Evolutionary conservation across 2,329 filamentous ascomycete genomes (phyloP), one percentile per base, ranked within the genome.

Genomic region (Chrysoporthe austroafricana): DNA sequence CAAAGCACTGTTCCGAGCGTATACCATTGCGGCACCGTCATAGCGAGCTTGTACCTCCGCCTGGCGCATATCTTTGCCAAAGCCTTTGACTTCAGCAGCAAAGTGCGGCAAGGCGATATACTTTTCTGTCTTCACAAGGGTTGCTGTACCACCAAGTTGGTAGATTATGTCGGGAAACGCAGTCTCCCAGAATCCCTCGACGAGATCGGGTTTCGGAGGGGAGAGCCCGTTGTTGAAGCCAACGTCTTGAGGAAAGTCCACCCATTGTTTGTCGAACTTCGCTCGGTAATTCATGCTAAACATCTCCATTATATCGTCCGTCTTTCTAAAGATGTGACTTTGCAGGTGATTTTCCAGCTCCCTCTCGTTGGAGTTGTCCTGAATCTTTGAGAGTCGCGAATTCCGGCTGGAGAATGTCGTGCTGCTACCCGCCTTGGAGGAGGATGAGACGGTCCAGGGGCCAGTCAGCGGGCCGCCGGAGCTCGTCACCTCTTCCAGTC

Each of bases 201-300:
- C n/a, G 46, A 50, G 46, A 14, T 50, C 46, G n/a, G 39, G 76
- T 74, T 59, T 75, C 71, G 39, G 73, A 34, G 73, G 66, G 36
- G 73, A 73, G 3, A 77, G 69, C 18, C 69, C 69, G 50, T 73
- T 69, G 42, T 77, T 77, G 62, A 76, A 75, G 14, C 73, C 71
- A 54, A 73, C 65, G 46, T 74, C 64, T 42, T 70, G 69, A 36
- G 74, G 72, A 26, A 76, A 71, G 46, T 34, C 62, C 2, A n/a
- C 14, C 58, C 58, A 61, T 18, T 46, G 39, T 61, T 61, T 61
- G 26, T 61, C 42, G 6, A 16, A 16, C 26, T 56, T 56, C 26
- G 52, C 3, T 6, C 8, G 42, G 21, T 21, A 46, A 18, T 9
- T 4, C 21, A 48, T 34, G 11, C 43, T 21, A 2, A 26, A 11